Evolutionary conservation across 352 stramenopile species (phyloP), one percentile per base, ranked within the genome.

Genomic region (Phytophthora idaei): DNA sequence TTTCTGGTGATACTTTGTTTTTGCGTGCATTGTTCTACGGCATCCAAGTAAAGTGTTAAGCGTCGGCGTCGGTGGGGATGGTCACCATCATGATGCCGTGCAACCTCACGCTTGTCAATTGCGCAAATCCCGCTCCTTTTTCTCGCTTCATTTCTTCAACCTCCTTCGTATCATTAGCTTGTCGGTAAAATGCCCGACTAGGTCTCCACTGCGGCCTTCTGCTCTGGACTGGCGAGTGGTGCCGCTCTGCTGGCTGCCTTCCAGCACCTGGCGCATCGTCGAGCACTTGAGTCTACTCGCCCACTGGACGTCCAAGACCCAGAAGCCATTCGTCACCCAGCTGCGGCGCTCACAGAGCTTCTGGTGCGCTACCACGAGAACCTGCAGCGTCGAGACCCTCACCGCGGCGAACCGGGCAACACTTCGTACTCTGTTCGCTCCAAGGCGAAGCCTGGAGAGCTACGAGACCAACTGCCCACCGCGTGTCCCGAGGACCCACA

Each of bases 331-430:
- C 74, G 67, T 47, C 67, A 80, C 57, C 69, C 76, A 10, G 71
- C 72, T 6, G 77, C 79, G 12, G 77, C 65, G 1, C 63, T 90
- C 14, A 81, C 81, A 14, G 78, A 89, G 34, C 65, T 90, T 47
- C 74, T 93, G 53, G 71, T 86, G 47, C 69, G 77, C 49, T 93
- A 93, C 83, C n/a, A 82, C 79, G 28, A 64, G 45, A 78, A 83
- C 42, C 57, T 93, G 11, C 68, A 87, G 41, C 68, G 74, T 49
- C 48, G 60, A 5, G 73, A 84, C 51, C 28, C 53, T 29, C 36
- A 65, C 14, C 72, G 72, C 34, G 75, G 77, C 47, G 64, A 80
- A 15, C 51, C 66, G 0, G 63, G 75, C 28, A 79, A 56, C 28
- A 48, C 47, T 1, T 71, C 52, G 57, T 83, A 90, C 67, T 58